Percentiles rank a stretch among this genome's conserved stretches.
Conservation (phyloP, 768 basidiomycete species). For the Pilatotrama ljubarskyi region DNA sequence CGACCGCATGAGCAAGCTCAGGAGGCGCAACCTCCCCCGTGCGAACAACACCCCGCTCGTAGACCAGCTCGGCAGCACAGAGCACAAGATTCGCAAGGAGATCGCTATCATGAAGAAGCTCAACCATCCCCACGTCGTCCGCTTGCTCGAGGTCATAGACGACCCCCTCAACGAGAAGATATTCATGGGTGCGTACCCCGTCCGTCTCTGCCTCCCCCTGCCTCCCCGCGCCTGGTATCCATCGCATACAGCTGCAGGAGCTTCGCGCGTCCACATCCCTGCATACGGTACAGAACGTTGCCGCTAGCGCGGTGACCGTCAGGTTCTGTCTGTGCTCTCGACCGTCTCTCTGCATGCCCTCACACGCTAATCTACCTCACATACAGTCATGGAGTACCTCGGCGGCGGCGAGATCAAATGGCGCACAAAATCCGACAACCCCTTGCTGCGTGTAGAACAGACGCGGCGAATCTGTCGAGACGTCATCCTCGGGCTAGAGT, state of each 20-base stretch:
- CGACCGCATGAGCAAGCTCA: constrained; percentile 54
- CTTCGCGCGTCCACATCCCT: constrained; percentile 1
- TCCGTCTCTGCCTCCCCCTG: not conserved
- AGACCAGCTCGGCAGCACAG: constrained; percentile 69
- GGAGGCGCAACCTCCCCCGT: constrained; percentile 43
- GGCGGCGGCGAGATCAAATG: constrained; percentile 95
- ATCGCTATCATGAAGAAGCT: constrained; percentile 99
- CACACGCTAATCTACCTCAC: constrained; percentile 23
- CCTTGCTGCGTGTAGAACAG: constrained; percentile 81
- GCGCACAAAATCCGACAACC: constrained; percentile 62
- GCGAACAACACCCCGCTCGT: constrained; percentile 56
- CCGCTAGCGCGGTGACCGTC: not conserved
- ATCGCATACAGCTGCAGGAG: not conserved
- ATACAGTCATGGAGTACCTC: constrained; percentile 91
- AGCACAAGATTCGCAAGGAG: constrained; percentile 86
- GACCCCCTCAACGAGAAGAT: constrained; percentile 86
- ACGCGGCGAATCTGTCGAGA: constrained; percentile 88
- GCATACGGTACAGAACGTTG: not conserved
- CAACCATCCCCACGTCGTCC: constrained; percentile 84
- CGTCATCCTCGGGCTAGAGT: constrained; percentile 91
- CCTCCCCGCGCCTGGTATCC: not conserved
- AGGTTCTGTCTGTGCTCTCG: constrained; percentile 6
- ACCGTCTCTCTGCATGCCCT: not conserved
- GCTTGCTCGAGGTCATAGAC: constrained; percentile 92
- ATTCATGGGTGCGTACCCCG: constrained; percentile 77